Evolutionary conservation across 108 stramenopile species (phyloP).

Genomic region (Fragilariopsis cylindrus): DNA sequence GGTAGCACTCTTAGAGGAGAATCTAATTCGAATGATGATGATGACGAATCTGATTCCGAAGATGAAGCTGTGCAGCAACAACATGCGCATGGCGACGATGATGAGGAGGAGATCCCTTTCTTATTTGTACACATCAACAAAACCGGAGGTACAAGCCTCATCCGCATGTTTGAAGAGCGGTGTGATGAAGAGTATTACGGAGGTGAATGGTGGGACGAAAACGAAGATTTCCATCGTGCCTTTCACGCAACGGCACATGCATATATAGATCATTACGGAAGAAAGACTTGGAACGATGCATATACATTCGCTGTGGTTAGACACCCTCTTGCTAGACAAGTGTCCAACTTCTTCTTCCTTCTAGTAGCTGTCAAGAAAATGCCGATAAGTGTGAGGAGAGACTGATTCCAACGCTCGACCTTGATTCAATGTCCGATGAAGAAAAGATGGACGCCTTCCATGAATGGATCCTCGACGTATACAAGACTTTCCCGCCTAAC

Average conservation of each 20-base stretch:
- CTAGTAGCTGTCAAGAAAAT: background rate
- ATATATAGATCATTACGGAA: constrained; percentile 13
- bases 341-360: constrained; percentile 19
- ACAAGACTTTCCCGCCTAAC: constrained; percentile 11
- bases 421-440: constrained; percentile 13
- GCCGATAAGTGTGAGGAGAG: background rate
- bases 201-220: constrained; percentile 3
- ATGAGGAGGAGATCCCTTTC: background rate
- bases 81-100: background rate
- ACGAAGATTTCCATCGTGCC: constrained; percentile 8
- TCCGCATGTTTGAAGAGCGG: constrained; percentile 14
- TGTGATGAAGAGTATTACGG: constrained; percentile 14
- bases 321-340: constrained; percentile 11
- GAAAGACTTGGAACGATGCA: constrained; percentile 17
- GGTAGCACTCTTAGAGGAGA: background rate
- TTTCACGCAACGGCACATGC: constrained; percentile 20
- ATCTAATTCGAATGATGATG: background rate
- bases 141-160: constrained; percentile 25
- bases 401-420: constrained; percentile 1
- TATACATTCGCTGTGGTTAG: constrained; percentile 14
- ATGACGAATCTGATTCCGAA: background rate
- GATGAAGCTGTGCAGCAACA: background rate
- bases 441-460: constrained; percentile 21
- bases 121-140: constrained; percentile 35
- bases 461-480: background rate